phyloP scores from a whole-genome alignment of 2,329 filamentous ascomycete species.

The Hymenoscyphus fraxineus region DNA sequence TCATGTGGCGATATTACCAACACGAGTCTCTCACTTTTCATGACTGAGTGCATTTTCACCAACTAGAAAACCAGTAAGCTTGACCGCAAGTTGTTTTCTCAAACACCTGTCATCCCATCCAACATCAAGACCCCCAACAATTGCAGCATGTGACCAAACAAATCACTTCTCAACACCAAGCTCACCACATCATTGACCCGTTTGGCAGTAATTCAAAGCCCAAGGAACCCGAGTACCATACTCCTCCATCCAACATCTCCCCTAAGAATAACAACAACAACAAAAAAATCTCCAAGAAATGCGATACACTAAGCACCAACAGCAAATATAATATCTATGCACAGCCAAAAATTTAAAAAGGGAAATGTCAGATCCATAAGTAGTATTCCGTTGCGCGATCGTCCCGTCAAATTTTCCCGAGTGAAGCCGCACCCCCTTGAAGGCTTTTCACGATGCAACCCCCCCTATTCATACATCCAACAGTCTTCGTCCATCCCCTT shows the following conservation, averaged over 20 bases:
- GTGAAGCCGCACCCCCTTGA: background rate
- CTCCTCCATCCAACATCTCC: background rate
- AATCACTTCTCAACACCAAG: background rate
- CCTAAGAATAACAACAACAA: background rate
- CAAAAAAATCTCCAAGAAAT: background rate
- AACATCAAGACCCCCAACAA: too few relatives aligned
- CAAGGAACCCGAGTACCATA: background rate
- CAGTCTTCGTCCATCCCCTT: background rate
- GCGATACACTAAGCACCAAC: background rate
- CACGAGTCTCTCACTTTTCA: too few relatives aligned
- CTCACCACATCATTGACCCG: background rate
- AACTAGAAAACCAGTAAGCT: too few relatives aligned
- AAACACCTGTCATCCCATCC: too few relatives aligned
- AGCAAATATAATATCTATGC: background rate
- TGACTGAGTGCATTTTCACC: too few relatives aligned
- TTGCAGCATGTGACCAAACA: background rate
- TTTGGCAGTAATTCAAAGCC: background rate
- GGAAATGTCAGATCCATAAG: background rate
- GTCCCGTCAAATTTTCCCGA: background rate
- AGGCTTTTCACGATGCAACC: background rate
- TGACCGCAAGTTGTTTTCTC: too few relatives aligned
- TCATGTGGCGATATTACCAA: too few relatives aligned
- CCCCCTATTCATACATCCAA: background rate
- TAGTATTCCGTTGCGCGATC: background rate
- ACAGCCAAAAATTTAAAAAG: background rate